phyloP scores from a whole-genome alignment of 768 basidiomycete genomes.

The Leccinum disarticulatum region DNA sequence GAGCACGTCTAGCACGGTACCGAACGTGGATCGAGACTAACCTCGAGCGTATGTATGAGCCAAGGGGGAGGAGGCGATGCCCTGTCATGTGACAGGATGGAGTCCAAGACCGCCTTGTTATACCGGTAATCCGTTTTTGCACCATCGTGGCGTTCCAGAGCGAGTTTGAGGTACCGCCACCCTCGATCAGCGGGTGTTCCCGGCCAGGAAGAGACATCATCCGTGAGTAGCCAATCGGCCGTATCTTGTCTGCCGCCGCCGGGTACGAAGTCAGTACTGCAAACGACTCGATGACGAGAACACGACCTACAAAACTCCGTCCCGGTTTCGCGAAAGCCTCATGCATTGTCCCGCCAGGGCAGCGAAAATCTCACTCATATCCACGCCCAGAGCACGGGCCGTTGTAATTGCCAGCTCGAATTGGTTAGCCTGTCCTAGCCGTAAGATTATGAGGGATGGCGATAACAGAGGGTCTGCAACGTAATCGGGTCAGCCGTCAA shows the following conservation, averaged over 20 bases:
- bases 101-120: constrained; percentile 73
- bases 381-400: constrained; percentile 72
- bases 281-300: background rate
- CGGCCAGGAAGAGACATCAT: constrained; percentile 79
- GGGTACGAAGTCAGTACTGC: constrained; percentile 5
- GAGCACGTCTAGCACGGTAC: constrained; percentile 1
- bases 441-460: constrained; percentile 66
- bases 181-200: constrained; percentile 78
- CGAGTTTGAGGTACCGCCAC: constrained; percentile 84
- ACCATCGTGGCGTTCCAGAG: constrained; percentile 76
- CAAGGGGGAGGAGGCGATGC: constrained; percentile 71
- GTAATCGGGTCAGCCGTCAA: constrained; percentile 22
- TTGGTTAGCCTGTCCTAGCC: constrained; percentile 73
- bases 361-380: constrained; percentile 86
- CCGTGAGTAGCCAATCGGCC: constrained; percentile 81
- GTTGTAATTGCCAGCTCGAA: constrained; percentile 79
- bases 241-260: constrained; percentile 56
- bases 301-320: constrained; percentile 53
- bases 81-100: constrained; percentile 66
- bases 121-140: constrained; percentile 72
- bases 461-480: constrained; percentile 52
- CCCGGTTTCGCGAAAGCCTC: constrained; percentile 63
- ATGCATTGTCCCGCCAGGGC: constrained; percentile 78
- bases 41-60: constrained; percentile 77
- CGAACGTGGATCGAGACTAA: constrained; percentile 28